phyloP scores from a whole-genome alignment of 257 asterid genomes.

The Ehretia macrophylla region DNA sequence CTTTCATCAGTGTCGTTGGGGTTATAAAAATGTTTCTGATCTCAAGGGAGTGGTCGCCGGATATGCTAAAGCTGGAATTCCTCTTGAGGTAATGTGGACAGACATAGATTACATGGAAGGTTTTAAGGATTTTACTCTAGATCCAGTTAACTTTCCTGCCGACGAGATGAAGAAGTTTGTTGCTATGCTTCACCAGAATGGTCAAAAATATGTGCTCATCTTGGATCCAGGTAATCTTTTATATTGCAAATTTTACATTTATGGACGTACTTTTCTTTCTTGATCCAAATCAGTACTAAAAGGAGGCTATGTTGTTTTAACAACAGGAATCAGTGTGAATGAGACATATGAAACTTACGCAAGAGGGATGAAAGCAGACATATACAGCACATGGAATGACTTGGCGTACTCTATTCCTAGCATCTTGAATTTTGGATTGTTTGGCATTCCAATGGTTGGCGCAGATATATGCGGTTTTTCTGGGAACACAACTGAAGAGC shows the following conservation, averaged over 20 bases:
- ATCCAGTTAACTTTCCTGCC: conserved; percentile 63
- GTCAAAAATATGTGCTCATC: conserved; percentile 69
- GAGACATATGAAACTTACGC: conserved; percentile 47
- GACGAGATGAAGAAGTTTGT: conserved; percentile 48
- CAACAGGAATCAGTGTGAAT: conserved; percentile 56
- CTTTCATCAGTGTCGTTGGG: conserved; percentile 81
- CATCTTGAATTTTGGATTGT: too few species aligned
- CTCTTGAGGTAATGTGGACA: too few species aligned
- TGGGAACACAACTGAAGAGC: too few species aligned
- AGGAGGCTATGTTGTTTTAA: too few species aligned
- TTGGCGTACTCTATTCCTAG: too few species aligned
- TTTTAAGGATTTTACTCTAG: too few species aligned
- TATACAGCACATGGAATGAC: conserved; percentile 61
- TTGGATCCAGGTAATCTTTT: conserved; percentile 67
- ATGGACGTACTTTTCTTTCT: too few species aligned
- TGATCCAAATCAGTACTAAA: too few species aligned
- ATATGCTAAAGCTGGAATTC: conserved; percentile 63
- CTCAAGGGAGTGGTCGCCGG: conserved; percentile 64
- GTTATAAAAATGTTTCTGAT: conserved; percentile 58
- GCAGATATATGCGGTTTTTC: too few species aligned
- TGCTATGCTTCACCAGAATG: conserved; percentile 49
- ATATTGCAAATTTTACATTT: too few species aligned
- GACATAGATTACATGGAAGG: too few species aligned
- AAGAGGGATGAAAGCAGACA: conserved; percentile 66
- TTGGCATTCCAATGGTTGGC: too few species aligned